Evolutionary conservation across 768 basidiomycete species (phyloP), one percentile per base, ranked within the genome.

Genomic region (Psilocybe cyanescens): DNA sequence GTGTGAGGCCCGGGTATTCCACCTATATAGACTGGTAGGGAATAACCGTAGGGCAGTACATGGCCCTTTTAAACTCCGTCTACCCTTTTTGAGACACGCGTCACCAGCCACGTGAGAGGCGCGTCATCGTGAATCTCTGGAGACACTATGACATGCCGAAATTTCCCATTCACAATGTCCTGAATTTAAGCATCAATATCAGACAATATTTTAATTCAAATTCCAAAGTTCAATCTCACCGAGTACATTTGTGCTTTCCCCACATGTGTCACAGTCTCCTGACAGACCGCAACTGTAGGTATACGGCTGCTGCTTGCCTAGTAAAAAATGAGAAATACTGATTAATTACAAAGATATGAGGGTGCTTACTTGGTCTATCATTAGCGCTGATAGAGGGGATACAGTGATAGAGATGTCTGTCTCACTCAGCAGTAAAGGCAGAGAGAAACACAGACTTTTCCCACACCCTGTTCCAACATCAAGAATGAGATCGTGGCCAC

Each of bases 301-400:
- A 63, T 19, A 53, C 29, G 30, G 14, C 51, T 53, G 7, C n/a
- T 24, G 4, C 14, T 16, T 8, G 30, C 51, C 51, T 53, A 29
- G 30, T 30, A 12, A 14, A 33, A 3, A 4, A 31, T 12, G 9
- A 53, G 30, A 24, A 53, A 30, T 19, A 19, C 19, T 19, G 19
- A 19, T 19, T 19, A 19, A 19, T 19, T 19, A 19, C 19, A 19
- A 19, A 19, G 19, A 19, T 19, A 19, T 19, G 19, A 1, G 19
- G 19, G 19, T 19, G 19, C 19, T 19, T 31, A 65, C 69, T 55
- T 71, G 70, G 30, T 71, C 66, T 3, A 69, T 39, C 70, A 71
- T 70, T 1, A 70, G 60, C 1, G 69, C 69, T 7, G 70, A 56
- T 3, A 70, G 54, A n/a, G 70, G 69, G 8, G 64, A 65, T 14